Base-by-base conservation (phyloP, 768 basidiomycete species). In the Pleurotus sapidus region DNA sequence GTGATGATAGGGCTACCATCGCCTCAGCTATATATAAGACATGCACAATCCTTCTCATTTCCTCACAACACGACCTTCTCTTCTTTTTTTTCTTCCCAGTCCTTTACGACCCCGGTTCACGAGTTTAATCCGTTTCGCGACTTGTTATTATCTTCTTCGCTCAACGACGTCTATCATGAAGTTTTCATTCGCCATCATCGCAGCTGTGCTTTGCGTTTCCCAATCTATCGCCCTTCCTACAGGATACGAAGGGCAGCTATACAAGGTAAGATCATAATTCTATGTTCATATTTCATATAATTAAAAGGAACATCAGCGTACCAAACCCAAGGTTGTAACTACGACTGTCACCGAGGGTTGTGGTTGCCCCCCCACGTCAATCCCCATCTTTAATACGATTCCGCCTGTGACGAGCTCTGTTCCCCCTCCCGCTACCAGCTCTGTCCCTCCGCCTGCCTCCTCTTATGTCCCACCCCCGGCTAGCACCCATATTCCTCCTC, bases 111-210 rank as follows among this genome's bases (percentile, higher is more conserved):
- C 8, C 30, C 51, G 37, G 51, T 54, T 54, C 25, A 54, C 51
- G 51, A 54, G 51, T 23, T 42, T 54, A 40, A 54, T 54, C 39
- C 39, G 51, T 54, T 54, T 40, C 39, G 51, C 51, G 39, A 54
- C 37, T 42, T 54, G 14, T 42, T 9, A 40, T 23, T 39, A 39
- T 54, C 51, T 18, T 25, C 51, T 23, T 45, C 51, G 51, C 51
- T 14, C 23, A 54, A 54, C 51, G 51, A 50, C 39, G 9, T 9
- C 38, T 40, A 54, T 54, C 23, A 54, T 54, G 51, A 54, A 43
- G 39, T 54, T 54, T 23, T 39, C 51, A 40, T 54, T 40, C 23
- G 39, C 38, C 51, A 40, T 54, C 39, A 12, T 54, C 39, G 51
- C 51, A 54, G 51, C 51, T 42, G 37, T 54, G 39, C 51, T 54